These are phyloP conservation scores for Dothideomycetidae sp. DNA, from an alignment of 2,329 filamentous ascomycete species.

Conservation along the genomic window DNA sequence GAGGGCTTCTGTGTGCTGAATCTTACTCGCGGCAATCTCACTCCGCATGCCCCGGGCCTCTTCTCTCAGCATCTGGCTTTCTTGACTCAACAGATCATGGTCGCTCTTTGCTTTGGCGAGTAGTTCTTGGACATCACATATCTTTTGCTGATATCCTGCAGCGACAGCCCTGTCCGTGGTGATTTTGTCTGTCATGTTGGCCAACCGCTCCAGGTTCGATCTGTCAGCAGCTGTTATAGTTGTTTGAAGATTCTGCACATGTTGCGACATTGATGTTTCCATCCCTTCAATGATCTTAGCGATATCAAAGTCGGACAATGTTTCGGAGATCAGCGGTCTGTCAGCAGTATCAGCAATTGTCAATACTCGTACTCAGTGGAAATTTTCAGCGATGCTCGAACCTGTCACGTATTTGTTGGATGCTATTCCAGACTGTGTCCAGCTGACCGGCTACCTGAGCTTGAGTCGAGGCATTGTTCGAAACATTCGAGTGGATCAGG, in stretches of 20 bases:
- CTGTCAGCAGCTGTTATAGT: background rate
- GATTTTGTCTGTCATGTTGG: background rate
- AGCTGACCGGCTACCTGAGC: background rate
- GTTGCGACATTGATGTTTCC: background rate
- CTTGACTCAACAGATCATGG: background rate
- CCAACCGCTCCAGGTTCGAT: background rate
- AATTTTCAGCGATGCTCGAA: background rate
- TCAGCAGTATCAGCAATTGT: background rate
- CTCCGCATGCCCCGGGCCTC: too few relatives aligned
- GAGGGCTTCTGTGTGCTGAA: too few relatives aligned
- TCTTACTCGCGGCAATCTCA: too few relatives aligned
- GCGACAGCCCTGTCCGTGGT: background rate
- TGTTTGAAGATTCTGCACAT: background rate
- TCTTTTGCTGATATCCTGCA: background rate
- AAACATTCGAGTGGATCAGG: background rate
- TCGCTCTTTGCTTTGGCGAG: background rate
- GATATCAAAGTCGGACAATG: background rate
- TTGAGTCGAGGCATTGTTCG: background rate
- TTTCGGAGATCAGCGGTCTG: background rate
- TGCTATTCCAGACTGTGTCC: background rate
- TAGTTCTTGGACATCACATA: background rate
- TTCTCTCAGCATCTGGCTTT: background rate
- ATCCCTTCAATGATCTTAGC: background rate
- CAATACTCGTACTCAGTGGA: background rate
- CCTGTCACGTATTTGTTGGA: background rate